Evolutionary conservation across 345 rosid genomes (phyloP).

Genomic region (Boechera retrofracta): DNA sequence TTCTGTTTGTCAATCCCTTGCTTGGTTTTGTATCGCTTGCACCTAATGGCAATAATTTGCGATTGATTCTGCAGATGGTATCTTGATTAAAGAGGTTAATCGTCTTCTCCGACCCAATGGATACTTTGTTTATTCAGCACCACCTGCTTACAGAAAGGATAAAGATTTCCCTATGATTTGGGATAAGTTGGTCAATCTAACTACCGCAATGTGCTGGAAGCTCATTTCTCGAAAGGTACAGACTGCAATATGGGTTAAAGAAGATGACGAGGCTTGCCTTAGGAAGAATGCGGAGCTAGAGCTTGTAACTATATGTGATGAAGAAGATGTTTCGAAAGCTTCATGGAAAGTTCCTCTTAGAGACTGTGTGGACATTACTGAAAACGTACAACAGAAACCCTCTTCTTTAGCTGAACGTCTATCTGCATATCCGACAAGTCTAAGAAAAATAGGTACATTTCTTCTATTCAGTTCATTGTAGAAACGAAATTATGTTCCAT

Average conservation of each 20-base stretch:
- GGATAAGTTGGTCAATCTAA: conserved; percentile 80
- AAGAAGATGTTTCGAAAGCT: conserved; percentile 56
- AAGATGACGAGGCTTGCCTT: conserved; percentile 69
- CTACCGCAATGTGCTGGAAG: conserved; percentile 97
- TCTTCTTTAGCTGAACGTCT: conserved; percentile 72
- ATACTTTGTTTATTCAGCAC: conserved; percentile 92
- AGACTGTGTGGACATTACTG: conserved; percentile 61
- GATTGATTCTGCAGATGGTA: conserved; percentile 65
- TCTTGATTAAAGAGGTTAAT: conserved; percentile 84
- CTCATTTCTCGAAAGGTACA: conserved; percentile 83
- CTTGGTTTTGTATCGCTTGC: conserved; percentile 18
- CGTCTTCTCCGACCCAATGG: conserved; percentile 85
- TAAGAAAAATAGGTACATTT: conserved; percentile 61
- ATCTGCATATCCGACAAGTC: conserved; percentile 66
- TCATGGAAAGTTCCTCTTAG: conserved; percentile 81
- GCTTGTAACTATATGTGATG: conserved; percentile 64
- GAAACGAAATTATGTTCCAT: not conserved
- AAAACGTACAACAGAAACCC: conserved; percentile 46
- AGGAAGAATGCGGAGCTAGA: conserved; percentile 64
- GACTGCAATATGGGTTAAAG: conserved; percentile 92
- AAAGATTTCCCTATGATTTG: conserved; percentile 88
- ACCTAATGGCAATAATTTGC: not conserved
- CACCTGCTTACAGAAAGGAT: conserved; percentile 89
- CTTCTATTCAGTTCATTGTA: not conserved
- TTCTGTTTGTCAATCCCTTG: conserved; percentile 12